Conservation (phyloP, 164 flowering plant species). For the Kingdonia uniflora region DNA sequence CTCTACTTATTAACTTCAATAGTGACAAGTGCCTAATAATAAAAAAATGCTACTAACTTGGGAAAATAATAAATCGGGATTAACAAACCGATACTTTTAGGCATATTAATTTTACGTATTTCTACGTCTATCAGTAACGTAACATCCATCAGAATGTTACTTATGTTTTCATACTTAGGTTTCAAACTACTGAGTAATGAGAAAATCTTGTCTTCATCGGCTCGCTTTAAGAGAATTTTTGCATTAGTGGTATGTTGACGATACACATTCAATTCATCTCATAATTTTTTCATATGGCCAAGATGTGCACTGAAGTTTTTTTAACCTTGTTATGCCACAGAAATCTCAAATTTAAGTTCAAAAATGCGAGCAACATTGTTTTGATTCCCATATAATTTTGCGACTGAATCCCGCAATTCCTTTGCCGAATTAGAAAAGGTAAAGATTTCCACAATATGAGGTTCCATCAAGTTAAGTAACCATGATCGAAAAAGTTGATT, state of each 20-base stretch:
- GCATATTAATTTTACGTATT: too few relatives aligned
- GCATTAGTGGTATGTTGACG: slow-evolving; percentile 3
- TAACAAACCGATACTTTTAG: too few relatives aligned
- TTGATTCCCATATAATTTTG: slow-evolving; percentile 7
- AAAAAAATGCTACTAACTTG: too few relatives aligned
- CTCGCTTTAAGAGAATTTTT: slow-evolving; percentile 3
- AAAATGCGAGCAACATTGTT: slow-evolving; percentile 9
- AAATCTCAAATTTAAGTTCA: slow-evolving; percentile 6
- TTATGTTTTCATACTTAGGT: slow-evolving; percentile 5
- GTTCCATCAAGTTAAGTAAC: slow-evolving; percentile 1
- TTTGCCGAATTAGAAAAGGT: neutral
- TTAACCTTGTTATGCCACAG: slow-evolving; percentile 1
- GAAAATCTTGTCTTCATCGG: slow-evolving; percentile 8
- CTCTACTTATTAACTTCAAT: too few relatives aligned
- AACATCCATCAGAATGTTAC: slow-evolving; percentile 8
- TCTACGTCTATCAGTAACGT: too few relatives aligned
- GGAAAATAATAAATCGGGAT: too few relatives aligned
- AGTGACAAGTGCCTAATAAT: too few relatives aligned
- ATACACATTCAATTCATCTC: slow-evolving; percentile 9
- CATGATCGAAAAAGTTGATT: neutral
- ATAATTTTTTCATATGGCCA: slow-evolving; percentile 7
- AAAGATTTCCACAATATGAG: neutral
- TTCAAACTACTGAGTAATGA: slow-evolving; percentile 1
- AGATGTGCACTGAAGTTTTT: slow-evolving; percentile 7
- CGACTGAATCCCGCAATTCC: slow-evolving; percentile 2